Percentiles rank a stretch among this genome's conserved stretches.
phyloP scores from a whole-genome alignment of 2,329 filamentous ascomycete genomes.

The Ceratocystis papillata region DNA sequence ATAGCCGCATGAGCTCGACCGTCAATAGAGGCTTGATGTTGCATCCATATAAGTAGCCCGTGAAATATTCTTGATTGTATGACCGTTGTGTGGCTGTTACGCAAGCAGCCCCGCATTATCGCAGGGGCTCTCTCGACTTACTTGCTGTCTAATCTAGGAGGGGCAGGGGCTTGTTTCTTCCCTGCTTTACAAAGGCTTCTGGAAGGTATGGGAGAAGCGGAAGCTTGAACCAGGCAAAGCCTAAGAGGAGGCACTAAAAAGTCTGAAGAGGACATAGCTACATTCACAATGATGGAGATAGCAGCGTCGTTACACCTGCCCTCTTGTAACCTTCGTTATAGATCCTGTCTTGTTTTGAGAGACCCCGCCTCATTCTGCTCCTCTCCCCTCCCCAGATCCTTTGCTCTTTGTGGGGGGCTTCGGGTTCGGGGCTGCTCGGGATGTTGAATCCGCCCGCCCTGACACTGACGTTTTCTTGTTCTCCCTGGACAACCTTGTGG shows the following conservation, averaged over 20 bases:
- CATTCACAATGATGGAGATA: too few species aligned
- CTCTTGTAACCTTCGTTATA: too few species aligned
- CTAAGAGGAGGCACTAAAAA: neutral
- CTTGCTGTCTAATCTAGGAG: too few species aligned
- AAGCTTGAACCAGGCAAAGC: neutral
- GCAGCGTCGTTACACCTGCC: too few species aligned
- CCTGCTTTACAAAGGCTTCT: neutral
- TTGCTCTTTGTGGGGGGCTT: neutral
- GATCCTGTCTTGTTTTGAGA: neutral
- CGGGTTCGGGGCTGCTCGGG: constrained; percentile 2
- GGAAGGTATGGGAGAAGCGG: neutral
- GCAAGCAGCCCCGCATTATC: neutral
- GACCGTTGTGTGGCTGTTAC: neutral
- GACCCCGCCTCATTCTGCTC: neutral
- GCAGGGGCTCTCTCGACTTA: neutral
- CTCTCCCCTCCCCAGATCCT: neutral
- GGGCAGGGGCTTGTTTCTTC: neutral
- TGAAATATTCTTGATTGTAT: neutral
- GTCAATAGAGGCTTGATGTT: neutral
- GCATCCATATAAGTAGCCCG: neutral
- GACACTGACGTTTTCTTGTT: neutral
- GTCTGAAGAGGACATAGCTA: neutral
- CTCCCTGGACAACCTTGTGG: neutral
- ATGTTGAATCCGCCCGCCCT: constrained; percentile 1
- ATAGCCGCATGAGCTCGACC: neutral